Evolutionary conservation across 2,329 filamentous ascomycete genomes (phyloP), one percentile per base, ranked within the genome.

Genomic region (Pochonia chlamydosporia): DNA sequence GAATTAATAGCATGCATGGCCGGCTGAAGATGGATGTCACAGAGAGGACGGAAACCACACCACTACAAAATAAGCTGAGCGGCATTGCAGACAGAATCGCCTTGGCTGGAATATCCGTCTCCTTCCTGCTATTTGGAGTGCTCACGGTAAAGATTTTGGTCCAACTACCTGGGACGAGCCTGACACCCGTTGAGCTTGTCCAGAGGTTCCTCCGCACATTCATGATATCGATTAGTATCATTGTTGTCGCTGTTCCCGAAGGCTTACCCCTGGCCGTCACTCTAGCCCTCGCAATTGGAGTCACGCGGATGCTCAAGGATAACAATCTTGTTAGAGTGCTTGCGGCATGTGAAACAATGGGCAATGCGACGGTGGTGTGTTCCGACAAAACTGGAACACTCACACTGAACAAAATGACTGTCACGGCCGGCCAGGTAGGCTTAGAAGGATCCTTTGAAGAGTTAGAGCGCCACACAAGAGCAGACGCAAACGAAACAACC

Each of bases 81-180:
- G 46, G 54, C 7, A 52, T 65, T 7, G 63, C 63, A 24, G 51
- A 60, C 18, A 58, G 55, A 24, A 67, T 67, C 41, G 66, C 66
- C 20, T 64, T 63, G 49, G 51, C 63, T 18, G 78, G 76, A 20
- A 81, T 85, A 55, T 80, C 79, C 46, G 82, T 87, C 26, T 87
- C 87, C 36, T 64, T 87, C 13, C 66, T 91, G 7, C 73, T 92
- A 16, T 92, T 93, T 61, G 67, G 89, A 43, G 84, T 89, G 21
- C 72, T 91, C 13, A 81, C 91, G 57, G 88, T 92, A 69, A 84
- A 88, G 58, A 92, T 90, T 60, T 70, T 88, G 23, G 83, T 78
- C 30, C 66, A 75, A 14, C 73, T 92, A 5, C 75, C 76, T 5
- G 58, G 68, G 30, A 81, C 79, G 56, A 40, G 55, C 18, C 61